Percentiles rank a stretch among this genome's conserved stretches.
phyloP scores from a whole-genome alignment of 2,329 filamentous ascomycete genomes.

The Fusarium tricinctum region DNA sequence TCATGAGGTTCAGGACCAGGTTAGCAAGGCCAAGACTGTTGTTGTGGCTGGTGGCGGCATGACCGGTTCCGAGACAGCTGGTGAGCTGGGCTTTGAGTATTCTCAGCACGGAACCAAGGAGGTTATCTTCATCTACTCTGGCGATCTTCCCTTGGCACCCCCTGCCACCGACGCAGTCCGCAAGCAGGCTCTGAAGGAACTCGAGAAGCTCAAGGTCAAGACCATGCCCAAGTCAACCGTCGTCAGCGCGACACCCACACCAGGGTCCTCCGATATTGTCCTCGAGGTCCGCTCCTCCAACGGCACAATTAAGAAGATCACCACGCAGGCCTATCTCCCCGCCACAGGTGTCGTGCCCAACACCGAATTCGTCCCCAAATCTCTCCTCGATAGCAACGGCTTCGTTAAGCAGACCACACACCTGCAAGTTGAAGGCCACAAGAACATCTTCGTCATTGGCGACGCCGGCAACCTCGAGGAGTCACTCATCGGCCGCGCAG shows the following conservation, averaged over 20 bases:
- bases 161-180: constrained; percentile 56
- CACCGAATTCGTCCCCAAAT: constrained; percentile 58
- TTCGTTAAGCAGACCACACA: constrained; percentile 56
- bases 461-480: constrained; percentile 60
- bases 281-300: constrained; percentile 54
- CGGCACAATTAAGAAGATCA: constrained; percentile 56
- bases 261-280: constrained; percentile 48
- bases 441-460: constrained; percentile 61
- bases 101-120: constrained; percentile 60
- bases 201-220: constrained; percentile 61
- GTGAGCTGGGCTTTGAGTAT: constrained; percentile 65
- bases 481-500: constrained; percentile 51
- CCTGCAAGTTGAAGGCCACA: constrained; percentile 55
- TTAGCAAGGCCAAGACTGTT: constrained; percentile 62
- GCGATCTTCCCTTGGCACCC: constrained; percentile 56
- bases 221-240: constrained; percentile 59
- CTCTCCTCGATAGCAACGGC: constrained; percentile 54
- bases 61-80: constrained; percentile 66
- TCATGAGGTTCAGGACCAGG: constrained; percentile 53
- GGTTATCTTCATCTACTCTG: constrained; percentile 60
- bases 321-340: constrained; percentile 62
- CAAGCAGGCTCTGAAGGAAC: constrained; percentile 55
- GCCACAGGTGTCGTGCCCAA: constrained; percentile 63
- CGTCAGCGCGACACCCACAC: constrained; percentile 42
- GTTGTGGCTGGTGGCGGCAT: constrained; percentile 66